These are phyloP conservation scores for Heimioporus sp. DNA, from an alignment of 768 basidiomycete species.

Conservation along the genomic window DNA sequence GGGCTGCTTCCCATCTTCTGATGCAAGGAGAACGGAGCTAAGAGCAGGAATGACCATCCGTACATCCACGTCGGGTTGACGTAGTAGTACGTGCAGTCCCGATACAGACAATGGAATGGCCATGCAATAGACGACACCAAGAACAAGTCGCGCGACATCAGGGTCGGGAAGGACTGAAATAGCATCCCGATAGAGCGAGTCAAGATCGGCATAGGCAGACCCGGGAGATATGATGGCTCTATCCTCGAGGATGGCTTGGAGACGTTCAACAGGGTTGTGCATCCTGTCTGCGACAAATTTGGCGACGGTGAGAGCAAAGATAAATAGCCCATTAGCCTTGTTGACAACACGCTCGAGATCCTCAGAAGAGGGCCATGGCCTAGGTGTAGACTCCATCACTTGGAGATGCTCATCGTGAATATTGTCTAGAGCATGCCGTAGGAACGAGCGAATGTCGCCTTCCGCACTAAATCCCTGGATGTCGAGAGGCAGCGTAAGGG, in stretches of 20 bases:
- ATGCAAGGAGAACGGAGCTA: slow-evolving; percentile 11
- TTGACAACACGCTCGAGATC: slow-evolving; percentile 19
- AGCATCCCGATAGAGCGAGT: slow-evolving; percentile 14
- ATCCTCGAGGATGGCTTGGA: slow-evolving; percentile 13
- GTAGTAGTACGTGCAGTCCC: slow-evolving; percentile 8
- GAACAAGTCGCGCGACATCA: slow-evolving; percentile 15
- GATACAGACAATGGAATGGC: slow-evolving; percentile 12
- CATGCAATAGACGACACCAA: slow-evolving; percentile 17
- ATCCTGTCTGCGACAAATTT: slow-evolving; percentile 23
- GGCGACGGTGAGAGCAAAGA: slow-evolving; percentile 26
- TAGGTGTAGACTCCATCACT: slow-evolving; percentile 5
- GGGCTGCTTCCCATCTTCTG: slow-evolving; percentile 10
- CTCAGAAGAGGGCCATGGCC: slow-evolving; percentile 22
- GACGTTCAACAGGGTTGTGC: slow-evolving; percentile 16
- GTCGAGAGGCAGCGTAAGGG: slow-evolving; percentile 7
- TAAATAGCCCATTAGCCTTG: slow-evolving; percentile 24
- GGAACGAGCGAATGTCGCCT: slow-evolving; percentile 21
- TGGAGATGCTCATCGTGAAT: slow-evolving; percentile 10
- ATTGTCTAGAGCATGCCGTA: slow-evolving; percentile 1
- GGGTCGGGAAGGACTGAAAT: slow-evolving; percentile 13
- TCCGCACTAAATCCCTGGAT: slow-evolving; percentile 22
- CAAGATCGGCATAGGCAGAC: slow-evolving; percentile 13
- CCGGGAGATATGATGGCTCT: not conserved
- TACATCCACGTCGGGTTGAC: slow-evolving; percentile 12
- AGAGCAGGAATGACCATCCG: slow-evolving; percentile 19